These are phyloP conservation scores for Beauveria pseudobassiana DNA, from an alignment of 2,329 filamentous ascomycete species.

Conservation along the genomic window DNA sequence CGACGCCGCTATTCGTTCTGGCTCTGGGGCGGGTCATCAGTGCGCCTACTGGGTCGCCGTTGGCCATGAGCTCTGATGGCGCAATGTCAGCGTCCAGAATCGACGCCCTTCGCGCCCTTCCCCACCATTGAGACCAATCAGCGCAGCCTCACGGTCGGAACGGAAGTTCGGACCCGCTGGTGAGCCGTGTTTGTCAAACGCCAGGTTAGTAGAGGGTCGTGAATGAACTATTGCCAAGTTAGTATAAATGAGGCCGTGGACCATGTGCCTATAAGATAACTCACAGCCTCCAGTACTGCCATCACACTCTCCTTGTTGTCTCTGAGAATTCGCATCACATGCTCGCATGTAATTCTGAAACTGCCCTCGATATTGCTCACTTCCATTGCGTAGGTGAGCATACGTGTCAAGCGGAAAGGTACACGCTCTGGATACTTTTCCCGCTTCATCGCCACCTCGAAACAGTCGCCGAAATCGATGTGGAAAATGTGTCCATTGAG, in stretches of 20 bases:
- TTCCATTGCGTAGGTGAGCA: constrained; percentile 99
- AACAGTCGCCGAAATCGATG: constrained; percentile 98
- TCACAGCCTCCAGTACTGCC: constrained; percentile 93
- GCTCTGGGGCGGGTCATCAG: constrained; percentile 44
- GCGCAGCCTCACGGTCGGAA: constrained; percentile 49
- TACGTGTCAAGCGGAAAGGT: constrained; percentile 93
- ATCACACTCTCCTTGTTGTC: constrained; percentile 98
- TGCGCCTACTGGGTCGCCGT: constrained; percentile 36
- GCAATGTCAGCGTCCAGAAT: constrained; percentile 59
- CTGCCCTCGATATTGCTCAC: constrained; percentile 99
- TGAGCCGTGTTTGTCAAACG: constrained; percentile 63
- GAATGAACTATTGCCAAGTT: constrained; percentile 66
- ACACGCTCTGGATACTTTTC: constrained; percentile 98
- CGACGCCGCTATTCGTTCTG: constrained; percentile 51
- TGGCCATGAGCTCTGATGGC: constrained; percentile 50
- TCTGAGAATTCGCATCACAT: constrained; percentile 92
- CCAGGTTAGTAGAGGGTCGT: constrained; percentile 98
- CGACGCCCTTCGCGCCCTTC: constrained; percentile 56
- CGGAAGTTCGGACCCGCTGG: constrained; percentile 61
- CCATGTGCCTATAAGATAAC: constrained; percentile 28
- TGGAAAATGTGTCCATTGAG: constrained; percentile 96
- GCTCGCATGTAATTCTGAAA: constrained; percentile 96
- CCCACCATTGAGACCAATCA: constrained; percentile 36
- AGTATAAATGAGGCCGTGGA: background rate
- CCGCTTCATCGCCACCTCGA: constrained; percentile 98